phyloP scores from a whole-genome alignment of 805 yeast genomes.

The Metschnikowia dekortorum region DNA sequence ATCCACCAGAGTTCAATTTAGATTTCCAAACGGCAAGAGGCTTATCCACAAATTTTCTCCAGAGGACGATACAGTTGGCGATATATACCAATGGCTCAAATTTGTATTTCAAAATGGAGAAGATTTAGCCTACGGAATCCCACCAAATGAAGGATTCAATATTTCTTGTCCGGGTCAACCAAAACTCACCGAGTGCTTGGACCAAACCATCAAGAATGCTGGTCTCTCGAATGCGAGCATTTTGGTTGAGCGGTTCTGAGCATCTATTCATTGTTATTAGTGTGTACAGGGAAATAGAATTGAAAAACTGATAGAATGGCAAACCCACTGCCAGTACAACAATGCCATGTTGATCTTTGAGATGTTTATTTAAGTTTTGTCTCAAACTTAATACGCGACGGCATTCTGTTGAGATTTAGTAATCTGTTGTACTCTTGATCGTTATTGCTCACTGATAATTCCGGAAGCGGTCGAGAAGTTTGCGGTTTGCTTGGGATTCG shows the following conservation, averaged over 20 bases:
- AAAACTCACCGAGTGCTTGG: conserved; percentile 54
- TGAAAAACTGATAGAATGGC: not conserved
- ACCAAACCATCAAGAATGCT: conserved; percentile 61
- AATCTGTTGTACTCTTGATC: conserved; percentile 6
- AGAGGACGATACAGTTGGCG: conserved; percentile 49
- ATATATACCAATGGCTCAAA: conserved; percentile 66
- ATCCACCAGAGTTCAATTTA: conserved; percentile 77
- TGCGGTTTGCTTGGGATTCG: not conserved
- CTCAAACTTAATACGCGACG: conserved; percentile 4
- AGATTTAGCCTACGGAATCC: conserved; percentile 49
- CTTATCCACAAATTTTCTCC: conserved; percentile 64
- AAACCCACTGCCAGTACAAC: not conserved
- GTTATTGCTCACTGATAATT: not conserved
- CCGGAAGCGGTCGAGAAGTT: not conserved
- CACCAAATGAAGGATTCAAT: conserved; percentile 28
- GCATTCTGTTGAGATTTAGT: conserved; percentile 7
- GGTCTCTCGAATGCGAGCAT: conserved; percentile 81
- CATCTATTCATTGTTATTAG: not conserved
- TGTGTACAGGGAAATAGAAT: not conserved
- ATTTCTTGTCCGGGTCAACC: conserved; percentile 33
- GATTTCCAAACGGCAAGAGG: conserved; percentile 84
- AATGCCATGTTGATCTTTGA: not conserved
- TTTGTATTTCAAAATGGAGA: conserved; percentile 43
- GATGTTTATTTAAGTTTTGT: not conserved
- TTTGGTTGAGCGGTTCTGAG: conserved; percentile 47